Evolutionary conservation across 352 stramenopile species (phyloP).

Genomic region (Peronospora farinosa): DNA sequence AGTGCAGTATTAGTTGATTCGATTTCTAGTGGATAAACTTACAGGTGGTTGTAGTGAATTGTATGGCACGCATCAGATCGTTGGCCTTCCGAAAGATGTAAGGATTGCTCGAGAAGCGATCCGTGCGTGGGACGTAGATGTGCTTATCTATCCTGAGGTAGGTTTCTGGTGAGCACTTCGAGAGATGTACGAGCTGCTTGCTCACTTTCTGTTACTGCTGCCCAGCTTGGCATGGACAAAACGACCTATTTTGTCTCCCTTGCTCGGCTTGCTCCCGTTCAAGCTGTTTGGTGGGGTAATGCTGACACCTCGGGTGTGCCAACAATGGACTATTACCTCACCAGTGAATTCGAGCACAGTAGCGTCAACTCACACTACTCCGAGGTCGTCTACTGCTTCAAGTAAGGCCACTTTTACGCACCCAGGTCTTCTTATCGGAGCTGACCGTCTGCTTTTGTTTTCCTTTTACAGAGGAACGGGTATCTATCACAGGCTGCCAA

Average conservation of each 20-base stretch:
- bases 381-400: slow-evolving; percentile 50
- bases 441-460: background rate
- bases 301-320: slow-evolving; percentile 62
- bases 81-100: slow-evolving; percentile 48
- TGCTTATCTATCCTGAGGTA: slow-evolving; percentile 73
- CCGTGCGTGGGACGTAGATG: slow-evolving; percentile 39
- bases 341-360: slow-evolving; percentile 57
- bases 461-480: slow-evolving; percentile 45
- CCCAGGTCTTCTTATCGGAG: background rate
- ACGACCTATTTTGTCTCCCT: slow-evolving; percentile 74
- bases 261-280: slow-evolving; percentile 51
- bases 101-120: slow-evolving; percentile 43
- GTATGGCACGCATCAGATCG: slow-evolving; percentile 27
- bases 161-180: background rate
- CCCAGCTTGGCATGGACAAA: slow-evolving; percentile 70
- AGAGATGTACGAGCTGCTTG: background rate
- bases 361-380: slow-evolving; percentile 49
- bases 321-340: slow-evolving; percentile 62
- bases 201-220: slow-evolving; percentile 6
- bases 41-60: background rate
- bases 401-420: slow-evolving; percentile 26
- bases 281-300: slow-evolving; percentile 74
- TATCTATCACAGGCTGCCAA: slow-evolving; percentile 47
- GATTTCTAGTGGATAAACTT: background rate
- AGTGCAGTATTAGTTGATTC: background rate